Conservation (phyloP, 768 basidiomycete genomes). For the Boletus subcaerulescens region DNA sequence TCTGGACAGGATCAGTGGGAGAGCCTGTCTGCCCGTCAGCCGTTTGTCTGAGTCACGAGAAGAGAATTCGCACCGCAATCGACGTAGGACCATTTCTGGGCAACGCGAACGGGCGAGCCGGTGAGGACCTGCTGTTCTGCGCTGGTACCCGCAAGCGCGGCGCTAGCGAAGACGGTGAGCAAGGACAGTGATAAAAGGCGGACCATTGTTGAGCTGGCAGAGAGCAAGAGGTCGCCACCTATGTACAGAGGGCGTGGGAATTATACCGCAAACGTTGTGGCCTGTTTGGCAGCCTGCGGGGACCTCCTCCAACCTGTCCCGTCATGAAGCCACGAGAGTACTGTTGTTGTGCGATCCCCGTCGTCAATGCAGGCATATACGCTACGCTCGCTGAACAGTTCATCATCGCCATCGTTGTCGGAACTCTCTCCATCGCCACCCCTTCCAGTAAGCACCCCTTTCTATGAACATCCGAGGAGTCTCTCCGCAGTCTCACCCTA, state of each 20-base stretch:
- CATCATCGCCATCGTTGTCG: conserved; percentile 59
- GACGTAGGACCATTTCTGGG: conserved; percentile 58
- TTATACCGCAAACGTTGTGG: neutral
- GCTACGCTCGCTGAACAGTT: conserved; percentile 75
- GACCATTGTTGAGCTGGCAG: conserved; percentile 27
- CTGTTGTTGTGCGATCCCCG: conserved; percentile 90
- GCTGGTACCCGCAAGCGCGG: conserved; percentile 22
- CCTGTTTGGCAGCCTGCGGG: neutral
- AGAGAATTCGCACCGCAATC: conserved; percentile 65
- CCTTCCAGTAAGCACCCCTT: conserved; percentile 60
- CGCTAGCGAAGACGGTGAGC: conserved; percentile 25
- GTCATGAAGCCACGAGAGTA: conserved; percentile 78
- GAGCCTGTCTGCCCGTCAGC: conserved; percentile 38
- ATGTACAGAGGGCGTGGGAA: conserved; percentile 20
- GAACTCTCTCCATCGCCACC: conserved; percentile 71
- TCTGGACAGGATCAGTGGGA: conserved; percentile 46
- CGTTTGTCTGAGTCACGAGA: neutral
- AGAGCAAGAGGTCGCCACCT: conserved; percentile 21
- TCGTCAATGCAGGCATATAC: conserved; percentile 90
- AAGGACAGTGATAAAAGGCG: conserved; percentile 26
- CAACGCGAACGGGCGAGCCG: conserved; percentile 32
- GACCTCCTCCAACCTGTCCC: neutral
- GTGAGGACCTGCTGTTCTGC: conserved; percentile 32
- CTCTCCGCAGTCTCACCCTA: conserved; percentile 8
- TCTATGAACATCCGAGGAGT: neutral